Conservation (phyloP, 1,284 basidiomycete genomes). For the Irpex sp. region DNA sequence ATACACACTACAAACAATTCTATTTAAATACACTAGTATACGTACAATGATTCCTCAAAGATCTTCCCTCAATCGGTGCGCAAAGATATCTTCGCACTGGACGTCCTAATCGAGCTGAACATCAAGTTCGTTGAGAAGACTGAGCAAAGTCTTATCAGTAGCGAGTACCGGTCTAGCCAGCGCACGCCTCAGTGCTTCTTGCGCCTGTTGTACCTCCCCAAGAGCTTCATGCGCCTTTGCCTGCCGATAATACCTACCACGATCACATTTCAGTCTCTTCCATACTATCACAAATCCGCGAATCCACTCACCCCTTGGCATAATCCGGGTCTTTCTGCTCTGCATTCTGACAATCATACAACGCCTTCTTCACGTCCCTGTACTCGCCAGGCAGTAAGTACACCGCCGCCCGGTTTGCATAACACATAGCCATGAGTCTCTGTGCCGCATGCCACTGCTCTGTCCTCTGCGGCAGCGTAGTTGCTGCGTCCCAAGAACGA, state of each 20-base stretch:
- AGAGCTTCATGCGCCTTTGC: neutral
- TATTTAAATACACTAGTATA: too few relatives aligned
- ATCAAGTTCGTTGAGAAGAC: constrained; percentile 1
- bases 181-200: neutral
- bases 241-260: neutral
- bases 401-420: constrained; percentile 21
- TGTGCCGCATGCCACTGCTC: neutral
- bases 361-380: neutral
- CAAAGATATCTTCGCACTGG: neutral
- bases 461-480: neutral
- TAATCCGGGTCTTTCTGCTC: neutral
- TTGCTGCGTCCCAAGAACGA: neutral
- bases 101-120: neutral
- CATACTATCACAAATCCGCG: too few relatives aligned
- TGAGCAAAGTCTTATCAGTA: neutral
- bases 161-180: neutral
- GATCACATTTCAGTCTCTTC: neutral
- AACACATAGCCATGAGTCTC: constrained; percentile 20
- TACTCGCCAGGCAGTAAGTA: neutral
- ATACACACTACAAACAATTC: too few relatives aligned
- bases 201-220: neutral
- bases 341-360: neutral
- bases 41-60: too few relatives aligned
- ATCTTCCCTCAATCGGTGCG: too few relatives aligned
- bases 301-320: constrained; percentile 2